Conservation (phyloP, 106 monocot species). For the Ottelia alismoides region DNA sequence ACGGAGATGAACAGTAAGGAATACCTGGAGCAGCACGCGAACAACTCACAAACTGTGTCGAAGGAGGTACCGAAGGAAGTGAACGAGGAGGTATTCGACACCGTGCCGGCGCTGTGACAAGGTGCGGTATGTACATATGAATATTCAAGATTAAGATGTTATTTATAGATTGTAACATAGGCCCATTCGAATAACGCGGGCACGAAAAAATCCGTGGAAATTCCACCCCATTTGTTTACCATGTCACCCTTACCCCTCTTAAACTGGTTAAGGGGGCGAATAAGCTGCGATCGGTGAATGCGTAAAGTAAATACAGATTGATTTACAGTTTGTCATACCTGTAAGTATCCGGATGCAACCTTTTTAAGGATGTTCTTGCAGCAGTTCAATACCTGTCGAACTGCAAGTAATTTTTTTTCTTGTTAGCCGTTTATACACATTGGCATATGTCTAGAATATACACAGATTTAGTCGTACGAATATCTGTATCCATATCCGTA, state of each 20-base stretch:
- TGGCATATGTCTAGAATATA: no score
- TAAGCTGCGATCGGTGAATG: background rate
- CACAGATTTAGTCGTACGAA: no score
- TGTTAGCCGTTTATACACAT: no score
- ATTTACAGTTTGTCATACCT: background rate
- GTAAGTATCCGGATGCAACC: no score
- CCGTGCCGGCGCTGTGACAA: background rate
- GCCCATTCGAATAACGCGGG: background rate
- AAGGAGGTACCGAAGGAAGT: background rate
- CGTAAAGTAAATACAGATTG: background rate
- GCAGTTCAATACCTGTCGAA: no score
- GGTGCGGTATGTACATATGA: background rate
- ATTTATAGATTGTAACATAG: background rate
- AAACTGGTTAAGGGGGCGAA: background rate
- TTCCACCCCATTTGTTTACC: background rate
- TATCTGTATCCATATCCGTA: no score
- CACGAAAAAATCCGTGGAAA: background rate
- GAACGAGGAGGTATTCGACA: background rate
- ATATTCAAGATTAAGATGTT: background rate
- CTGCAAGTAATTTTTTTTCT: no score
- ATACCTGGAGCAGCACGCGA: conserved; percentile 72
- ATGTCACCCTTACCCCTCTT: background rate
- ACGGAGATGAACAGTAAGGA: conserved; percentile 95
- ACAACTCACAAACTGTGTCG: conserved; percentile 7
- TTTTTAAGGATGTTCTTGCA: no score